These are phyloP conservation scores for Linum tenue DNA, from an alignment of 345 rosid species.

Conservation along the genomic window DNA sequence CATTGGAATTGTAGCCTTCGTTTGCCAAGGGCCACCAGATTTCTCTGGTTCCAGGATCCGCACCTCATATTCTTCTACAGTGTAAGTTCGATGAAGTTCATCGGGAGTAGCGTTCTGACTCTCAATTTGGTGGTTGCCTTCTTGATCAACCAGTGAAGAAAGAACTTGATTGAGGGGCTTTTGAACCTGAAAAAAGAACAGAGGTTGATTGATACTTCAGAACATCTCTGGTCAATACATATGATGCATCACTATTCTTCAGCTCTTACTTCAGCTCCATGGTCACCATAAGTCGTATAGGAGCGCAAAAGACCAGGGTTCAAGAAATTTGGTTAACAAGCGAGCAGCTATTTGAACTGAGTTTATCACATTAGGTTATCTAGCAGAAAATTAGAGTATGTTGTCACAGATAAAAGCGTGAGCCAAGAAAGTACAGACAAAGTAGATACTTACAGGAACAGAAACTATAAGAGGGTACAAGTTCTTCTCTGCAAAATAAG, in stretches of 20 bases:
- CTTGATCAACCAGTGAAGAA: slow-evolving; percentile 89
- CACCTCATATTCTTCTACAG: slow-evolving; percentile 82
- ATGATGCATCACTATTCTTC: slow-evolving; percentile 12
- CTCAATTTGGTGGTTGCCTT: slow-evolving; percentile 84
- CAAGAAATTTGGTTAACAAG: slow-evolving; percentile 5
- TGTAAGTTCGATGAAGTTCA: slow-evolving; percentile 66
- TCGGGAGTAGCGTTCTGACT: slow-evolving; percentile 65
- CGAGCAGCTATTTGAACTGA: not conserved
- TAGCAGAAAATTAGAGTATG: not conserved
- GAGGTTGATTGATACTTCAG: not conserved
- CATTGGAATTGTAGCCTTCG: slow-evolving; percentile 90
- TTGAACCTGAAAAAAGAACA: slow-evolving; percentile 43
- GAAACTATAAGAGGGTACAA: slow-evolving; percentile 84
- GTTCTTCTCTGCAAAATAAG: slow-evolving; percentile 82
- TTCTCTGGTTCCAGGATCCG: slow-evolving; percentile 82
- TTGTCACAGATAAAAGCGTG: not conserved
- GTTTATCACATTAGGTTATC: not conserved
- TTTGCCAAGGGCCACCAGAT: slow-evolving; percentile 87
- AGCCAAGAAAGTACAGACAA: not conserved
- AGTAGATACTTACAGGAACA: slow-evolving; percentile 54
- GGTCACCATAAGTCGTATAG: slow-evolving; percentile 1
- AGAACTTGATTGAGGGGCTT: slow-evolving; percentile 86
- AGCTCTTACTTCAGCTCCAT: not conserved
- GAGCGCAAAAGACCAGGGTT: slow-evolving; percentile 2
- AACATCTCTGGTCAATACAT: not conserved